Evolutionary conservation across 352 stramenopile species (phyloP), one percentile per base, ranked within the genome.

Genomic region (Pythium aphanidermatum): DNA sequence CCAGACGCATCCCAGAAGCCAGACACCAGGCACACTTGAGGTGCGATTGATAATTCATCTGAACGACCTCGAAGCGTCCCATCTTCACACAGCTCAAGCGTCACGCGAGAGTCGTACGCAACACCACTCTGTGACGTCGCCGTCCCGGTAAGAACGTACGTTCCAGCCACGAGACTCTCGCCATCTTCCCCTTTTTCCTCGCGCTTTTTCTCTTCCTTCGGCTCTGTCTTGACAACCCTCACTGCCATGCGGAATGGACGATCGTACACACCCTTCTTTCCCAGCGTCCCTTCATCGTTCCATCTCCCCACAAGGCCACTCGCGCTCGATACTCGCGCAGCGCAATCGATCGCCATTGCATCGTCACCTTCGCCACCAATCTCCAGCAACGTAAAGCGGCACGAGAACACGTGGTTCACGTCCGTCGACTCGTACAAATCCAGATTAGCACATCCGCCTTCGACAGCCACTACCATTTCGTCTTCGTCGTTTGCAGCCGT

Each of bases 281-380:
- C 35, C 2, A 54, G 35, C 12, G n/a, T 40, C 2, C 21, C 35
- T 9, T 30, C 23, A 2, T 12, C 17, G 11, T 54, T 54, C 46
- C 46, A 54, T 25, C 46, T 34, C 4, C 46, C 46, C 3, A 40
- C 20, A 9, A 54, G 26, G 7, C 35, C 35, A 17, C 38, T 12
- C 6, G 20, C 10, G 5, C 29, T 7, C 1, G 37, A 45, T 8
- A 64, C 41, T 16, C 41, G 36, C 2, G 45, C 49, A 3, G 45
- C 45, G 13, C 55, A 42, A 23, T 64, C 48, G 23, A 64, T 38
- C 16, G 56, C 36, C 19, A 50, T 64, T 9, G 50, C 56, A 6
- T 47, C 39, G 19, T 57, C 39, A 25, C 37, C 37, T 27, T 48
- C 23, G 27, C 25, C 39, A 17, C 46, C 35, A 3, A 36, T n/a